Percentiles rank a stretch among this genome's conserved stretches.
Evolutionary conservation across 768 basidiomycete genomes (phyloP).

Genomic region (Russula sp.): DNA sequence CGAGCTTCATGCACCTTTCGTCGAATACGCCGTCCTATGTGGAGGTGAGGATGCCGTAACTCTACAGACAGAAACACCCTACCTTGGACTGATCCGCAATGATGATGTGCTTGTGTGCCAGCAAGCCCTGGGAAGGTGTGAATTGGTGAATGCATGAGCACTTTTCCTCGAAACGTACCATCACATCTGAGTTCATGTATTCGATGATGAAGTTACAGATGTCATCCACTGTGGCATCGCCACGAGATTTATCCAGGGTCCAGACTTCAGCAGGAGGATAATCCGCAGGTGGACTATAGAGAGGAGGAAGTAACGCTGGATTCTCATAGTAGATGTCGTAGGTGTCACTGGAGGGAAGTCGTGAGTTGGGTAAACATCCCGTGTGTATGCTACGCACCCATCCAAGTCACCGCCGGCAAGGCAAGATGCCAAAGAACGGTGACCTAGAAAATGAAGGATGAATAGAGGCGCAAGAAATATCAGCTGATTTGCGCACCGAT

Average conservation of each 20-base stretch:
- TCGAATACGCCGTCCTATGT: background rate
- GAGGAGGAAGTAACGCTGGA: background rate
- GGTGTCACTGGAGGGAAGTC: background rate
- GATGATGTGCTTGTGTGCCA: background rate
- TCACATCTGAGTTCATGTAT: too few species aligned
- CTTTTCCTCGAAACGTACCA: too few species aligned
- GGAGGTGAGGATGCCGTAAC: background rate
- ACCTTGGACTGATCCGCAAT: too few species aligned
- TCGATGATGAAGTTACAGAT: background rate
- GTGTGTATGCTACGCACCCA: background rate
- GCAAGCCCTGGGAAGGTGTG: background rate
- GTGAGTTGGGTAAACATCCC: background rate
- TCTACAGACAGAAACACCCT: background rate
- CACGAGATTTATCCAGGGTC: slow-evolving; percentile 22
- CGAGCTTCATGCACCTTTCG: too few species aligned
- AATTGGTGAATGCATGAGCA: background rate
- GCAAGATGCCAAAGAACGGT: background rate
- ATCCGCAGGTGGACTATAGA: too few species aligned
- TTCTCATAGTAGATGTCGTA: background rate
- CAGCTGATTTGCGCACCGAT: background rate
- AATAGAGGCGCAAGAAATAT: background rate
- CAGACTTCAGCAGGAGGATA: background rate
- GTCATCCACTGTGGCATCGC: slow-evolving; percentile 44
- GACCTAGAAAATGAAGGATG: background rate
- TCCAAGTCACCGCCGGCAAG: background rate